Evolutionary conservation across 495 filamentous ascomycete genomes (phyloP).

Genomic region (Clavariopsis aquatica): DNA sequence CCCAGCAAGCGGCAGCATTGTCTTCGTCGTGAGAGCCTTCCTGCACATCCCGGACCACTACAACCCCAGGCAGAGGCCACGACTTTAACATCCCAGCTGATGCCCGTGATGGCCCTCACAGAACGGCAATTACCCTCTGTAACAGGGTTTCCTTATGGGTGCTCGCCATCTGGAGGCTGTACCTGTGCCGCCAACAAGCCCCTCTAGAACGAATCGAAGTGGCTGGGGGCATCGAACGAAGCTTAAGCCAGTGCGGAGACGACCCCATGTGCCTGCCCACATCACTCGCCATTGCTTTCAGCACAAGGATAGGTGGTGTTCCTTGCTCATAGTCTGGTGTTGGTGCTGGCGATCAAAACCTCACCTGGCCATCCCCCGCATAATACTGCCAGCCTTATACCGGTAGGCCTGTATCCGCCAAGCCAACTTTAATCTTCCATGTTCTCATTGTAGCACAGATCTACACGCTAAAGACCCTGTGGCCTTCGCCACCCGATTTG

Average conservation of each 20-base stretch:
- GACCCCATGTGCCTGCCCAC: too few species aligned
- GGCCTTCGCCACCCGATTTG: constrained; percentile 29
- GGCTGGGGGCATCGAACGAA: constrained; percentile 7
- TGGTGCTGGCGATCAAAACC: constrained; percentile 15
- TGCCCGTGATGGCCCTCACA: too few species aligned
- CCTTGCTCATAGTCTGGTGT: background rate
- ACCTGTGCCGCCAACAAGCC: too few species aligned
- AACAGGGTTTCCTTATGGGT: too few species aligned
- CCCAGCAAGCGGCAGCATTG: too few species aligned
- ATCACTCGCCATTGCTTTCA: constrained; percentile 15
- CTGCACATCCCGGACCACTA: too few species aligned
- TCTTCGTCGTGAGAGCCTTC: too few species aligned
- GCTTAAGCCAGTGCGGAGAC: constrained; percentile 23
- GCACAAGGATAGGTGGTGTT: background rate
- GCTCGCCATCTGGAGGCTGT: too few species aligned
- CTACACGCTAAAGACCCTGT: constrained; percentile 7
- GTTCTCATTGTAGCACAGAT: background rate
- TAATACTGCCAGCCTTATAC: constrained; percentile 21
- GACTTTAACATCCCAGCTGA: too few species aligned
- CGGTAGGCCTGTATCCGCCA: background rate
- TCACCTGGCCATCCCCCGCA: constrained; percentile 23
- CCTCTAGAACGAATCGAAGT: constrained; percentile 18
- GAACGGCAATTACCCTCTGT: too few species aligned
- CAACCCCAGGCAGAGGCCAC: too few species aligned
- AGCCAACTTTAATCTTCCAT: background rate